Base-by-base conservation (phyloP, 1,284 basidiomycete species). In the Naganishia albida region DNA sequence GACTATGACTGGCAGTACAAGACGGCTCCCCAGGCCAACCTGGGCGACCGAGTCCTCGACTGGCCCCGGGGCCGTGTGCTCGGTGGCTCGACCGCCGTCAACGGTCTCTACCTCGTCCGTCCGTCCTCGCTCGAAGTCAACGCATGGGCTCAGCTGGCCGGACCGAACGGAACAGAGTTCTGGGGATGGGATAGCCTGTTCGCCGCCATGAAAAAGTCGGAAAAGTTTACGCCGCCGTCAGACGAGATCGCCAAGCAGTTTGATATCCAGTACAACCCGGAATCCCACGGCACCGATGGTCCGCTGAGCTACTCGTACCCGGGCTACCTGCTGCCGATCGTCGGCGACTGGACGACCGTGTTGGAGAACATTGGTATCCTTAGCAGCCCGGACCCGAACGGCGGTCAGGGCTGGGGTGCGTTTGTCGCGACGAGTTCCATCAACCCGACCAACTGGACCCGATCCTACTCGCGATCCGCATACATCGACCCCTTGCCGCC, bases 41-140 rank as follows among this genome's bases (percentile, higher is more conserved):
- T 65, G 2, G 51, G 51, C 34, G 40, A 64, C 51, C 51, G 63
- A 44, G 44, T 60, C 18, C 46, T 68, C 65, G 56, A 55, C 4
- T 88, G 86, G 86, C 84, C 86, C 0, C 81, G 87, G 66, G 85
- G 85, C 18, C 85, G 89, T 80, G 81, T 87, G 28, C 83, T 90
- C 25, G 88, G 88, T 59, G 88, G 89, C 20, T 87, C 76, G 16
- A 74, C 84, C 43, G 86, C 87, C 7, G 82, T 88, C 66, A 90
- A 90, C 77, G 88, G 87, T 63, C 81, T 88, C 78, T 90, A 72
- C 72, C 51, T 66, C 12, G 72, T 72, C 3, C 72, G 84, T 2
- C 84, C 85, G 8, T 81, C 82, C 30, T 69, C 82, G 48, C 69
- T 80, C 60, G 85, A 87, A 72, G 78, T 86, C 70, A 82, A 86